Evolutionary conservation across 495 filamentous ascomycete genomes (phyloP), one percentile per base, ranked within the genome.

Genomic region (Acidomyces sp.): DNA sequence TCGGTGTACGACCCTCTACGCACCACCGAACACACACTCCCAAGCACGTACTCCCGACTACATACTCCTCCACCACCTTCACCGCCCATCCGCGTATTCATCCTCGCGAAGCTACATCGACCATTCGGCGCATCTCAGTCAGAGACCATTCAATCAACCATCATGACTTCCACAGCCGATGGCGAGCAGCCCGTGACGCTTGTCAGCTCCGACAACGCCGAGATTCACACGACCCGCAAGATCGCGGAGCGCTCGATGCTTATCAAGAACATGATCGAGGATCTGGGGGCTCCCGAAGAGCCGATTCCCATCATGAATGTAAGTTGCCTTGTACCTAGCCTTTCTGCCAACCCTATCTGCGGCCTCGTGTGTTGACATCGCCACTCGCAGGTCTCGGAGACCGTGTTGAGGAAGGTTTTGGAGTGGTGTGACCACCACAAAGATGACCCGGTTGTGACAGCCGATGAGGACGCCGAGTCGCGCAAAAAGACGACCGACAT

Each of bases 401-500:
- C 82, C 4, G 90, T 97, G 33, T 66, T 97, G 15, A 77, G 75
- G 58, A 97, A 97, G 65, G 90, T 97, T 25, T 75, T 96, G 55
- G 92, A 95, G 58, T 97, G 90, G 90, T 96, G 90, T 61, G 73
- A 77, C 49, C 85, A 96, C 55, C 90, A 97, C 74, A 79, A 80
- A 59, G 73, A 72, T 54, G 90, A 97, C 59, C 82, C 90, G 31
- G 71, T 76, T 13, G 68, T 74, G 28, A 61, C 75, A 28, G 67
- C 74, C 38, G 83, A 88, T 37, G 90, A 97, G 38, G 88, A 97
- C 45, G 80, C 85, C 49, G 90, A 97, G 56, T 81, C 72, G 26
- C 83, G 92, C 47, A 94, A 94, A 71, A 93, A 94, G 75, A 92
- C 85, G 0, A 95, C 90, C 16, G 90, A 96, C 37, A 97, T 97